Conservation (phyloP, 140 eudicot genomes). For the Erigeron philadelphicus region DNA sequence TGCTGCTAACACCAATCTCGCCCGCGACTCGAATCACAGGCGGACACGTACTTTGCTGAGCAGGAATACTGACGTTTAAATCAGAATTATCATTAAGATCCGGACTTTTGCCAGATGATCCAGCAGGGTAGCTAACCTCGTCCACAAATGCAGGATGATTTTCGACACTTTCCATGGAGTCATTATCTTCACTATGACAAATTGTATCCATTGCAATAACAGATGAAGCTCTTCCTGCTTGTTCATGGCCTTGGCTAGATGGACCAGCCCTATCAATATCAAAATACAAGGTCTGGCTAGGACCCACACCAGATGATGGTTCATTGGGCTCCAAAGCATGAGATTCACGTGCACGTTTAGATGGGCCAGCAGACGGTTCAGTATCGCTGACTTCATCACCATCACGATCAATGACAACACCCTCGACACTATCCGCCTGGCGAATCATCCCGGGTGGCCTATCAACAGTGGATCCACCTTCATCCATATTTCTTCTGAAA, state of each 20-base stretch:
- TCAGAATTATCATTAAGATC: constrained; percentile 63
- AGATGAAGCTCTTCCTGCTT: constrained; percentile 72
- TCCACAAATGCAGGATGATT: constrained; percentile 71
- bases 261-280: constrained; percentile 47
- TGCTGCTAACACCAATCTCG: constrained; percentile 86
- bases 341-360: constrained; percentile 67
- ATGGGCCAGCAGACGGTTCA: constrained; percentile 63
- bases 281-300: constrained; percentile 59
- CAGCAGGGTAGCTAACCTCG: constrained; percentile 51
- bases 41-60: constrained; percentile 81
- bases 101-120: constrained; percentile 37
- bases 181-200: constrained; percentile 45
- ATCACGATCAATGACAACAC: constrained; percentile 90
- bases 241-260: constrained; percentile 43
- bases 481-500: constrained; percentile 70
- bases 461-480: constrained; percentile 92
- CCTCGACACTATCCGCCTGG: constrained; percentile 80
- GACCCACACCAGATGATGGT: constrained; percentile 69
- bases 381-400: constrained; percentile 85
- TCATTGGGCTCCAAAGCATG: constrained; percentile 38
- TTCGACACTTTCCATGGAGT: constrained; percentile 97
- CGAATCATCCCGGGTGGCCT: constrained; percentile 44
- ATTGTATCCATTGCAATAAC: constrained; percentile 89
- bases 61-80: constrained; percentile 64
- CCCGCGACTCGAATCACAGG: constrained; percentile 42